Base-by-base conservation (phyloP, 2,329 filamentous ascomycete genomes). In the Trichoderma semiorbis region DNA sequence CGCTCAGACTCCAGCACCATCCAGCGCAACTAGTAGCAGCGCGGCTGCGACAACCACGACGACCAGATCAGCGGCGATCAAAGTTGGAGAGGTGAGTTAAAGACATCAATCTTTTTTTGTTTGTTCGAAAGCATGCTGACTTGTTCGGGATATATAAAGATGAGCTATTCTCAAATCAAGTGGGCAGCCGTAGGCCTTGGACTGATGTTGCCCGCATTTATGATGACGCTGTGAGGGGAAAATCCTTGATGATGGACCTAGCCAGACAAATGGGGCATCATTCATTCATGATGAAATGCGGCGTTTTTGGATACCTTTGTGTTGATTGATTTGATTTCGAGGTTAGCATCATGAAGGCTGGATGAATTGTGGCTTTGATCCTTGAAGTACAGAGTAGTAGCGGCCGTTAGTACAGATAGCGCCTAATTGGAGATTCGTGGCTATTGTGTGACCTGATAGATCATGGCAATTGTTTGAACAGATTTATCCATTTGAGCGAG, bases 1-100 rank as follows among this genome's bases (percentile, higher is more conserved):
- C 36, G 16, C 34, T 16, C 55, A 69, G 55, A 61, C 63, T 36
- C 8, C 47, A 55, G 18, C 28, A 55, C 18, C 26, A 28, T 60
- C 53, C 43, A 69, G 55, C n/a, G 66, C 53, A n/a, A 69, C 66
- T 34, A 55, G 66, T 26, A 55, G 66, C 55, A 69, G 66, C 55
- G 58, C 66, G 12, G 66, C 66, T 8, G 66, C 66, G 28, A 32
- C 66, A 14, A 50, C 55, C 28, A 69, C 66, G 3, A 69, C 53
- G 8, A 69, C 14, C 26, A 69, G 55, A 36, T 60, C 66, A 1
- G 36, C 36, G 18, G 66, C 55, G 3, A n/a, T 21, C 18, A 28
- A n/a, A 36, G 12, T 12, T n/a, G 36, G 26, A 69, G 53, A 69
- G 66, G 66, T 69, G 21, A 61, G 66, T n/a, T 7, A 5, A n/a